These are phyloP conservation scores for Myrica gale DNA, from an alignment of 306 rosid species.

Conservation along the genomic window DNA sequence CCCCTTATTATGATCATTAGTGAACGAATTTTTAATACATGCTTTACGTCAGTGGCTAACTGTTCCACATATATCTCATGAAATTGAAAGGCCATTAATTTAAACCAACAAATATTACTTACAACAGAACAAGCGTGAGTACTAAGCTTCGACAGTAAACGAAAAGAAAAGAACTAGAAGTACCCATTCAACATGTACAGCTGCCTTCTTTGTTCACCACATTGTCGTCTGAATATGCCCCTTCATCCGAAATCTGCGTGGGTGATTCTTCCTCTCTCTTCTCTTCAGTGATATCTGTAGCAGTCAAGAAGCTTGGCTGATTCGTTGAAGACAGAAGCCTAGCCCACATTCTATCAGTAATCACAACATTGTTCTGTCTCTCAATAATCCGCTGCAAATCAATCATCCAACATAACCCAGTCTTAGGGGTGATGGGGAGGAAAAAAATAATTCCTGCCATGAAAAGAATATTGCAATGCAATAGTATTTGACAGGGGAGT, in stretches of 20 bases:
- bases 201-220: conserved; percentile 28
- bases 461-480: background rate
- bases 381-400: conserved; percentile 71
- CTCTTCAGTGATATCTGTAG: conserved; percentile 43
- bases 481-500: too few species aligned
- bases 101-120: background rate
- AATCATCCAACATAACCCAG: background rate
- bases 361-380: conserved; percentile 70
- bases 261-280: conserved; percentile 35
- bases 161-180: background rate
- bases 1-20: too few species aligned
- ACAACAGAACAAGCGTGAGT: background rate
- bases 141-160: background rate
- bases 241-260: conserved; percentile 24
- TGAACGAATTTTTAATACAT: too few species aligned
- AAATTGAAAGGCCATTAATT: background rate
- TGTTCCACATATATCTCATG: background rate
- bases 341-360: conserved; percentile 98
- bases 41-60: too few species aligned
- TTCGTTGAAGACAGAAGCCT: conserved; percentile 91
- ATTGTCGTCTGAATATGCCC: conserved; percentile 18
- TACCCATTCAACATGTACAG: conserved; percentile 1
- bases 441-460: background rate
- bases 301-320: conserved; percentile 76
- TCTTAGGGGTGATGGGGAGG: background rate